A percentile compares a stretch with the other conserved stretches of the same genome.
Evolutionary conservation across 2,329 filamentous ascomycete species (phyloP).

Genomic region (Colletotrichum camelliae): DNA sequence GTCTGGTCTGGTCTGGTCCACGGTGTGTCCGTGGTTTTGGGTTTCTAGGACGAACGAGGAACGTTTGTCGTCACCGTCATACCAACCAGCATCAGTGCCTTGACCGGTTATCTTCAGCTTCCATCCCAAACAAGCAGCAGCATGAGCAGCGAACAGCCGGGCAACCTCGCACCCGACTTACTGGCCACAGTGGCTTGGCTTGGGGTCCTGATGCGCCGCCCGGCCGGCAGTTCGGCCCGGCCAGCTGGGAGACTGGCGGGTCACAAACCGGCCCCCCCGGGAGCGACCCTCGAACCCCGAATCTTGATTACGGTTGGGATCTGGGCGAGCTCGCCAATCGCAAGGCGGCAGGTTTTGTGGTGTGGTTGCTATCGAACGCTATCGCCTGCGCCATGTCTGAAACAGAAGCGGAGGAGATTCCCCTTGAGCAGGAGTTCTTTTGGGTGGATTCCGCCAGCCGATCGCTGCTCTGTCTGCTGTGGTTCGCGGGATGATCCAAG

Average conservation of each 20-base stretch:
- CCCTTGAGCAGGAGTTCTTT: not conserved
- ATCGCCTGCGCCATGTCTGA: constrained; percentile 8
- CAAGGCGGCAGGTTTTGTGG: not conserved
- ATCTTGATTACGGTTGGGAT: constrained; percentile 6
- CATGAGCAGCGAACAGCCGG: not conserved
- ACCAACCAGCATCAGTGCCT: not conserved
- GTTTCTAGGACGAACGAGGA: not conserved
- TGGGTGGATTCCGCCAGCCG: not conserved
- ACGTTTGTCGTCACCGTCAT: not conserved
- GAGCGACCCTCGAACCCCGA: not conserved
- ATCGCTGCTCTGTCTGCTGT: constrained; percentile 1
- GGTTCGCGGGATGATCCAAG: constrained; percentile 12
- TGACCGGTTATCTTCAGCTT: not conserved
- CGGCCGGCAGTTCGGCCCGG: constrained; percentile 5
- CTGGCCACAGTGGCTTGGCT: not conserved
- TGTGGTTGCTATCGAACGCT: constrained; percentile 3
- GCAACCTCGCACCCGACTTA: not conserved
- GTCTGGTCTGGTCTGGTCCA: not conserved
- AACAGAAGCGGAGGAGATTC: constrained; percentile 14
- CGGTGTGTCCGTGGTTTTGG: not conserved
- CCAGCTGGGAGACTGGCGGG: not conserved
- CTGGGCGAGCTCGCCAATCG: constrained; percentile 9
- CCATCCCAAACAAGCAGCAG: not conserved
- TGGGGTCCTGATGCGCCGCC: not conserved
- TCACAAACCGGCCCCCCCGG: not conserved